Base-by-base conservation (phyloP, 257 asterid genomes). In the Mentha longifolia region DNA sequence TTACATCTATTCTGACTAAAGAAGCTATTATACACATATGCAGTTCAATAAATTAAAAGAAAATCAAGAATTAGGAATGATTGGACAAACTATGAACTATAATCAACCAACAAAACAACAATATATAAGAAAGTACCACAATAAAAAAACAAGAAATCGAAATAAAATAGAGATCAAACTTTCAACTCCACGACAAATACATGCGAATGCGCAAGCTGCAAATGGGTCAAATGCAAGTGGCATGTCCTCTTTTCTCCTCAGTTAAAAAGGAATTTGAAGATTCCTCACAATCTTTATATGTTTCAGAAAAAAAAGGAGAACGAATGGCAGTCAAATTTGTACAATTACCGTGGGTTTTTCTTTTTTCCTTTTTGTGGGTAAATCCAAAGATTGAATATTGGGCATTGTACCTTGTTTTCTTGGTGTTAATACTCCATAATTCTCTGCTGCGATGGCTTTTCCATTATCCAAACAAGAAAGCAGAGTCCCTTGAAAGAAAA, bases 281-380 rank as follows among this genome's bases (percentile, higher is more conserved):
- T 28, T 39, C 57, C 67, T 67, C 72, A 73, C 72, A 73, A 67
- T 0, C 47, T 72, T 61, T 72, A 49, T 16, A 66, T 67, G 70
- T 72, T 72, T 22, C 61, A 47, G 42, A 19, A 51, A 61, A 7
- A 25, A 60, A 5, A 22, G 15, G 7, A 51, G 3, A 15, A 37
- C 15, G 13, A 45, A 46, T 31, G 25, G 25, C 33, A 47, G 68
- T 57, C 61, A 71, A 71, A 57, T 58, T 25, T 15, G 58, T 56
- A 43, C 22, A 1, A 17, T 55, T 13, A 9, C 46, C 7, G 39
- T 14, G 45, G 46, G 19, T 33, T 8, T 54, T 54, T 39, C 19
- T 4, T 10, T 41, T 4, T 61, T 37, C 39, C 39, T 7, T 33
- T 37, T 37, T 11, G 4, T 16, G 16, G 33, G 22, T 67, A 4